These are phyloP conservation scores for Incumbomyces lentus DNA, from an alignment of 2,329 filamentous ascomycete genomes.

Conservation along the genomic window DNA sequence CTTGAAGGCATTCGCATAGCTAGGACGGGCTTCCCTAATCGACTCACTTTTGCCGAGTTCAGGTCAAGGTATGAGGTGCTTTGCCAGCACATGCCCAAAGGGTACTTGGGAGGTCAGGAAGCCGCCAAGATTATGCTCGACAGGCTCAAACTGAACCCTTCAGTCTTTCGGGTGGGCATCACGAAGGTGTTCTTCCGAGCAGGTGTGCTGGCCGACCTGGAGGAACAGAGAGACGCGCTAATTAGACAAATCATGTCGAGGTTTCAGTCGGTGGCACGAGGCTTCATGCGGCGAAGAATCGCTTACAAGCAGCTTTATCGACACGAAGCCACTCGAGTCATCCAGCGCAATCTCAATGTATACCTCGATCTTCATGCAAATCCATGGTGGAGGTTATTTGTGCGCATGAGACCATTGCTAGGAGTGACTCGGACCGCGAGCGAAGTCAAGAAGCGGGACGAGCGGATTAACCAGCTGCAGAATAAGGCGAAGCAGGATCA, in stretches of 20 bases:
- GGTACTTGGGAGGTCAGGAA: constrained; percentile 81
- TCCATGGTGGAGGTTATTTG: constrained; percentile 94
- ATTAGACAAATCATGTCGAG: constrained; percentile 89
- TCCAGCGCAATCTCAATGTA: constrained; percentile 86
- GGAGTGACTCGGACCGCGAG: constrained; percentile 84
- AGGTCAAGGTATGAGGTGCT: constrained; percentile 92
- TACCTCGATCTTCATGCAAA: constrained; percentile 84
- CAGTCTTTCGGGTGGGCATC: constrained; percentile 83
- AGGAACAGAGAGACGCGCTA: constrained; percentile 86
- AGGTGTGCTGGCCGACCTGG: constrained; percentile 87
- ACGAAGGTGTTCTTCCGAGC: constrained; percentile 98
- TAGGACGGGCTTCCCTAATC: constrained; percentile 90
- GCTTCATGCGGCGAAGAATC: constrained; percentile 76
- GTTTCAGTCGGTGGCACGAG: constrained; percentile 86
- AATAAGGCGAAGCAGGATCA: constrained; percentile 71
- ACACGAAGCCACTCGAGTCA: constrained; percentile 85
- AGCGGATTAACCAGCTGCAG: constrained; percentile 80
- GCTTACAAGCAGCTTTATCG: constrained; percentile 91
- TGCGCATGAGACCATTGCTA: constrained; percentile 88
- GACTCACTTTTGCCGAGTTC: constrained; percentile 86
- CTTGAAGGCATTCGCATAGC: constrained; percentile 97
- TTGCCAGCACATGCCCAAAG: constrained; percentile 76
- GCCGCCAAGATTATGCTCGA: constrained; percentile 80
- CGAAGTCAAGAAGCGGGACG: constrained; percentile 90
- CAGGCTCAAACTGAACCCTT: constrained; percentile 71